Evolutionary conservation across 2,329 filamentous ascomycete species (phyloP).

Genomic region (Coniochaeta sp.): DNA sequence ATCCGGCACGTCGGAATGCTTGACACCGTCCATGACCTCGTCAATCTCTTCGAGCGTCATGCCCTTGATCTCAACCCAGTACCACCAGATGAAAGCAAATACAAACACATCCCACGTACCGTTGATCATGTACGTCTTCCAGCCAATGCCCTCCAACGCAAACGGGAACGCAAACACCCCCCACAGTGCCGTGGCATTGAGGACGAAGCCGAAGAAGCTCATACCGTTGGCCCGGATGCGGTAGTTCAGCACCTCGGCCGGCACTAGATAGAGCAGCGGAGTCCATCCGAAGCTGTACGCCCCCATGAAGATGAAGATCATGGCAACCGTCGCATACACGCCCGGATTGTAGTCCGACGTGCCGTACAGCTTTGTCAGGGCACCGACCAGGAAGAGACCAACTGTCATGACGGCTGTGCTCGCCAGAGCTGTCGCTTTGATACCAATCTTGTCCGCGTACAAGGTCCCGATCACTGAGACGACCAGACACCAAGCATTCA

Average conservation of each 20-base stretch:
- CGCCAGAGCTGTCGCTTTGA: not conserved
- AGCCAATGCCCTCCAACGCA: constrained; percentile 13
- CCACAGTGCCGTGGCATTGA: constrained; percentile 9
- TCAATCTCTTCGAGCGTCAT: constrained; percentile 16
- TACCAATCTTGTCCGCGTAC: not conserved
- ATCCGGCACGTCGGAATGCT: constrained; percentile 6
- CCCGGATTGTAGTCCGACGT: constrained; percentile 3
- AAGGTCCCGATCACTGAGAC: not conserved
- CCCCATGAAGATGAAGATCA: constrained; percentile 6
- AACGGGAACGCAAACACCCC: constrained; percentile 12
- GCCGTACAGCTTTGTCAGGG: constrained; percentile 23
- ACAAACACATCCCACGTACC: constrained; percentile 14
- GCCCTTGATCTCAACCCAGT: constrained; percentile 13
- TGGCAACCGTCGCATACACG: constrained; percentile 4
- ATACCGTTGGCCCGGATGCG: constrained; percentile 17
- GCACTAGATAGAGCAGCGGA: constrained; percentile 3
- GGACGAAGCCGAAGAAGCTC: constrained; percentile 16
- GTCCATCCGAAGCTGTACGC: constrained; percentile 3
- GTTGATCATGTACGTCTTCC: constrained; percentile 16
- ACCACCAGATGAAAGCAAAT: constrained; percentile 9
- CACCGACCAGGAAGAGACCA: constrained; percentile 32
- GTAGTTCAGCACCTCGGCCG: constrained; percentile 6
- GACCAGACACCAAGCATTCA: constrained; percentile 2
- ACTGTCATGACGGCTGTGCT: constrained; percentile 8
- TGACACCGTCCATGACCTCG: constrained; percentile 9